These are phyloP conservation scores for Yamadazyma sp. DNA, from an alignment of 1,139 yeast genomes.

Conservation along the genomic window DNA sequence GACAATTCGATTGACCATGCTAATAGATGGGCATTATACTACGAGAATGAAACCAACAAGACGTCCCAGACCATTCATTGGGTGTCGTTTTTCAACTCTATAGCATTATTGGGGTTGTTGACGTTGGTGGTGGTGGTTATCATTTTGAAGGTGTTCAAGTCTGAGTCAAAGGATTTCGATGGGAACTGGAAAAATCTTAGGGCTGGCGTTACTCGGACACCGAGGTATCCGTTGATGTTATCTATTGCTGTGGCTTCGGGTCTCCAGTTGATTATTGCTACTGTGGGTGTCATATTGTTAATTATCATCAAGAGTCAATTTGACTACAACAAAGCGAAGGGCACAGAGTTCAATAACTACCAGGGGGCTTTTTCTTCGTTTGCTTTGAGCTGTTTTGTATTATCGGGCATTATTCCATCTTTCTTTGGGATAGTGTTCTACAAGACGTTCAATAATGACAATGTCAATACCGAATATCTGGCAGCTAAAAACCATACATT, in stretches of 20 bases:
- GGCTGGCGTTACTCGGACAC: constrained; percentile 55
- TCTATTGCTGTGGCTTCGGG: constrained; percentile 72
- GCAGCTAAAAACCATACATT: constrained; percentile 19
- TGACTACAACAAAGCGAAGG: constrained; percentile 22
- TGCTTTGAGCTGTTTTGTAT: constrained; percentile 58
- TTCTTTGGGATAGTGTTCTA: constrained; percentile 64
- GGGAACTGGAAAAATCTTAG: constrained; percentile 53
- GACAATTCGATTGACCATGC: constrained; percentile 67
- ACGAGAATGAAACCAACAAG: constrained; percentile 52
- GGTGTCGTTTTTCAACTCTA: constrained; percentile 66
- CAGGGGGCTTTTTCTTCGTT: constrained; percentile 62
- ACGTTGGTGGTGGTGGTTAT: constrained; percentile 66
- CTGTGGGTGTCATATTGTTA: constrained; percentile 58
- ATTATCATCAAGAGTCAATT: constrained; percentile 51
- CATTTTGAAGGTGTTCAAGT: constrained; percentile 49
- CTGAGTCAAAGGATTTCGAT: constrained; percentile 6
- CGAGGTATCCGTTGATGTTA: constrained; percentile 45
- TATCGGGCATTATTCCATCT: constrained; percentile 75
- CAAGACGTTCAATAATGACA: constrained; percentile 48
- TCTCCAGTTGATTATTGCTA: constrained; percentile 64
- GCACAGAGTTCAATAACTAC: constrained; percentile 47
- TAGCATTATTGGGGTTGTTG: constrained; percentile 57
- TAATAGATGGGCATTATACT: constrained; percentile 74
- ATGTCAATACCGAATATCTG: constrained; percentile 27
- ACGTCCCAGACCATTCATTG: constrained; percentile 58